Evolutionary conservation across 345 rosid species (phyloP), one percentile per base, ranked within the genome.

Genomic region (Pelargonium nanum): DNA sequence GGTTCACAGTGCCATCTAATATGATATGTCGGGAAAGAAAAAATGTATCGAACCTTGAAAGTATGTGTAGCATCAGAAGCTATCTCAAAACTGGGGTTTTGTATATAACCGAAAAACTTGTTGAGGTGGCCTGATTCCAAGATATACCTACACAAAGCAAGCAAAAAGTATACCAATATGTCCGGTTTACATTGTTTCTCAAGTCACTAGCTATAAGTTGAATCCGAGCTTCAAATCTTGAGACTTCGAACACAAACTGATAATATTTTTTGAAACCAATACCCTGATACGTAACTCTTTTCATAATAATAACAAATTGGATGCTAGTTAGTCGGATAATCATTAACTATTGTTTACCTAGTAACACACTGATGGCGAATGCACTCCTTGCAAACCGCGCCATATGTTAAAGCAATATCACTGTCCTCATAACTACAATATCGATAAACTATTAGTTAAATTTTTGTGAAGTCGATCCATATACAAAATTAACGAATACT

Each of bases 321-420:
- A 16, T 21, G 5, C n/a, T 50, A 50, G 16, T 21, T 0, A 50
- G 6, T 16, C 19, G n/a, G 4, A 50, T 50, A 1, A 50, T 16
- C 21, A 19, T 19, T 24, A 2, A 57, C 16, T 34, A 22, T 26
- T 26, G 23, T 28, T 75, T 64, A 71, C 79, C 64, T 71, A 13
- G 79, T 75, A 57, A 71, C 65, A 32, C 57, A 28, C 62, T 71
- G 79, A 62, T 71, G 79, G 22, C 79, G 66, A 51, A 71, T 75
- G 72, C 73, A 64, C 34, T 75, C 79, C 62, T 75, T 61, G 17
- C 68, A 59, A 75, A 71, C 68, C 15, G 66, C 44, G 21, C 79
- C 73, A 64, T 68, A 71, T 32, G 64, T 65, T 51, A 75, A 54
- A 68, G 75, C 70, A 56, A 75, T 64, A 23, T 22, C 56, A 17